Base-by-base conservation (phyloP, 495 filamentous ascomycete species). In the Aspergillus heteromorphus region DNA sequence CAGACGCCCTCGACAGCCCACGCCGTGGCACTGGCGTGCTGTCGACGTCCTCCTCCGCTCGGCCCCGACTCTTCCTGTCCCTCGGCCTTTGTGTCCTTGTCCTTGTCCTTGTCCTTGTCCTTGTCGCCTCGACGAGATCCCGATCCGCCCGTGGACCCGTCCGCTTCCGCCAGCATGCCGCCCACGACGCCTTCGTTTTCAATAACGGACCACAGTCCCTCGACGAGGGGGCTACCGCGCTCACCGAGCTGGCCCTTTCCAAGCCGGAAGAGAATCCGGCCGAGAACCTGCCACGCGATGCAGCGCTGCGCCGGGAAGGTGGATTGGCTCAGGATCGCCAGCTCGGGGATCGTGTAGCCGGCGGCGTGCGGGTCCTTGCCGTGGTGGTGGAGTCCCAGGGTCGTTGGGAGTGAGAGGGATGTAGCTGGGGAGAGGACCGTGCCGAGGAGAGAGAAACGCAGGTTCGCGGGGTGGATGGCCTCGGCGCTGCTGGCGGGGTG, bases 1-100 rank as follows among this genome's bases (percentile, higher is more conserved):
- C 93, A 97, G 27, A 96, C 73, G 23, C 92, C 91, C 70, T 98
- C 93, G 17, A 84, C 83, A 31, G 93, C 93, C 80, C 89, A 93
- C 1, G 84, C 83, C 59, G 83, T 81, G 18, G 86, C 85, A 63
- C 87, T 84, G 43, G 79, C 69, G 75, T 87, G 76, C 20, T 75
- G 75, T 9, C 74, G 71, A 59, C 73, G 60, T n/a, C n/a, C n/a
- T n/a, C n/a, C n/a, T n/a, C 69, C 53, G 17, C 42, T 38, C 17
- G 11, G 14, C 6, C 4, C 43, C 21, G 42, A 45, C 17, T 43
- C 40, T 13, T 40, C 36, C 36, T 45, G 2, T 7, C 21, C 19
- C 2, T 45, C 19, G 8, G 20, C 42, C 42, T 21, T n/a, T 8
- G 10, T 21, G 11, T 45, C 19, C 19, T n/a, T n/a, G n/a, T n/a